Percentiles rank a stretch among this genome's conserved stretches.
phyloP scores from a whole-genome alignment of 768 basidiomycete genomes.

The Phylloporus rhodoxanthus region DNA sequence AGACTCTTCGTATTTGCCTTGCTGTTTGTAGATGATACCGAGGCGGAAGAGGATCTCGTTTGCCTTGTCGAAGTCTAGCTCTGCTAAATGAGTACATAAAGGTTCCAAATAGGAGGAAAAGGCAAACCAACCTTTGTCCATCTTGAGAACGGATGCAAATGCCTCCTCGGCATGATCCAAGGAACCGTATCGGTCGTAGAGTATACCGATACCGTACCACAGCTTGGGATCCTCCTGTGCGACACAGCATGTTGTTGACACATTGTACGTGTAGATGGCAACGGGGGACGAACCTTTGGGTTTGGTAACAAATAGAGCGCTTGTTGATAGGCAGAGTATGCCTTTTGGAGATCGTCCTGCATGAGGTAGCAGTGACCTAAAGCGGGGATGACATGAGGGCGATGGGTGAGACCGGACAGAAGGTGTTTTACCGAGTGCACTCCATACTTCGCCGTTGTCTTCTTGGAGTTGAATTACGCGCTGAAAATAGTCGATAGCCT shows the following conservation, averaged over 20 bases:
- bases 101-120: background rate
- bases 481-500: slow-evolving; percentile 97
- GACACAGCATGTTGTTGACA: slow-evolving; percentile 5
- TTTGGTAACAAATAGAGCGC: slow-evolving; percentile 93
- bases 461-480: slow-evolving; percentile 84
- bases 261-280: background rate
- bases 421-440: slow-evolving; percentile 68
- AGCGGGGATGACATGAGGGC: slow-evolving; percentile 12
- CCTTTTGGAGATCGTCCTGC: slow-evolving; percentile 99
- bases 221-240: slow-evolving; percentile 88
- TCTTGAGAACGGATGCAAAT: slow-evolving; percentile 89
- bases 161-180: slow-evolving; percentile 99
- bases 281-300: slow-evolving; percentile 61
- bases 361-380: slow-evolving; percentile 95
- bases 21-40: slow-evolving; percentile 99
- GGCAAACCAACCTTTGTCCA: slow-evolving; percentile 80
- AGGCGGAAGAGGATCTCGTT: slow-evolving; percentile 98
- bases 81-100: slow-evolving; percentile 29
- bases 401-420: slow-evolving; percentile 11
- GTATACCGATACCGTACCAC: slow-evolving; percentile 99
- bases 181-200: slow-evolving; percentile 97
- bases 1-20: slow-evolving; percentile 85
- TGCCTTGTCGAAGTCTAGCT: slow-evolving; percentile 89
- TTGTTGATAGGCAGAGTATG: slow-evolving; percentile 97
- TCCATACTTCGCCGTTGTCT: slow-evolving; percentile 99